Evolutionary conservation across 176 grass and related monocot species (phyloP).

Genomic region (Urochloa ruziziensis): DNA sequence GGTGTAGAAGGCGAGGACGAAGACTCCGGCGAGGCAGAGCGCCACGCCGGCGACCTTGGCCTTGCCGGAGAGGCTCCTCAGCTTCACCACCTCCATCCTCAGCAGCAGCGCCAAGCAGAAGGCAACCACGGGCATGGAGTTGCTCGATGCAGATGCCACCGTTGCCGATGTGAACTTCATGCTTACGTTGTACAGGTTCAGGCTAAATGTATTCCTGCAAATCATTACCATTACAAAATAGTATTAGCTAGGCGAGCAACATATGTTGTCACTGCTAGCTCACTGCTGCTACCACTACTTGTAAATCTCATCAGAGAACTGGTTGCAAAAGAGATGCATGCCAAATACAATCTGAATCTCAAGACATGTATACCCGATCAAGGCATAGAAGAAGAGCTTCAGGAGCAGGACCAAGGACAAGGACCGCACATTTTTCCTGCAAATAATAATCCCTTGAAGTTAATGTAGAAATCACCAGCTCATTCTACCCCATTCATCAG

Average conservation of each 20-base stretch:
- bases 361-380: slow-evolving; percentile 34
- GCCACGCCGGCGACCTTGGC: slow-evolving; percentile 47
- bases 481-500: not conserved
- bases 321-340: not conserved
- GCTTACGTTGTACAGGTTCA: slow-evolving; percentile 12
- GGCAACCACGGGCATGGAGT: slow-evolving; percentile 10
- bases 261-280: too few species aligned
- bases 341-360: not conserved
- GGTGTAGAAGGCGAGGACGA: slow-evolving; percentile 52
- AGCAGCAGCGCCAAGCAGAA: slow-evolving; percentile 55
- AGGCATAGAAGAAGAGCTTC: slow-evolving; percentile 68
- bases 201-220: slow-evolving; percentile 7
- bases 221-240: too few species aligned
- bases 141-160: not conserved
- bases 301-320: not conserved
- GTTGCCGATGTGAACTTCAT: slow-evolving; percentile 21
- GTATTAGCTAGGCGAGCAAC: too few species aligned
- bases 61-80: slow-evolving; percentile 38
- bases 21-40: slow-evolving; percentile 53
- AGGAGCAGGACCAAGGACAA: slow-evolving; percentile 33
- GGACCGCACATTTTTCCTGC: slow-evolving; percentile 40
- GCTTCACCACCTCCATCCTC: slow-evolving; percentile 54
- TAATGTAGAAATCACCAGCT: not conserved
- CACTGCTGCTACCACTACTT: too few species aligned
- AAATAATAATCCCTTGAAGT: not conserved